Conservation (phyloP, 1,284 basidiomycete species). For the Ganoderma resinaceum region DNA sequence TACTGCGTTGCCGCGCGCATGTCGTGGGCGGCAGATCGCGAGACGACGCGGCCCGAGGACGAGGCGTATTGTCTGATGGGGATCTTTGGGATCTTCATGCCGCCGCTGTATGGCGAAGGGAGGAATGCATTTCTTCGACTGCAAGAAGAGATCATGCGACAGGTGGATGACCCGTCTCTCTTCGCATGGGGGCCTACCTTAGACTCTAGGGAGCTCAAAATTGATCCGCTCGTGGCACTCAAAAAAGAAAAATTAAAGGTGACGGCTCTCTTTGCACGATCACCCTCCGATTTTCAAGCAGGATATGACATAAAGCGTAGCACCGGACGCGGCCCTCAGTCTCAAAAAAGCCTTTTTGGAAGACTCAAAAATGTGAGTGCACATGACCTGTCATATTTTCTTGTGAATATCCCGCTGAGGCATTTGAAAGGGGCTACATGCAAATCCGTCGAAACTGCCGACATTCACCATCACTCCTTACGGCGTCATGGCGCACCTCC, state of each 20-base stretch:
- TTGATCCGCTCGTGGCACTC: too few relatives aligned
- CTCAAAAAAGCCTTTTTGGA: background rate
- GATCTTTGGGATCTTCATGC: constrained; percentile 5
- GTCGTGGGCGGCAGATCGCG: background rate
- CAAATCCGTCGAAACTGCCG: background rate
- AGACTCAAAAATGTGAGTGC: background rate
- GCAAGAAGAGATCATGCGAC: background rate
- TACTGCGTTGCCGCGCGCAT: background rate
- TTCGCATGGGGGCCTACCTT: background rate
- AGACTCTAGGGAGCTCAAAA: too few relatives aligned
- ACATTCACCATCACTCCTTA: background rate
- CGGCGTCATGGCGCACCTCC: background rate
- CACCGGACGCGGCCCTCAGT: background rate
- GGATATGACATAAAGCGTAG: background rate
- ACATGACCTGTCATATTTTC: background rate
- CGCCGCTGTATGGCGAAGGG: background rate
- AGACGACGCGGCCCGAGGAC: constrained; percentile 3
- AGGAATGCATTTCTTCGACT: background rate
- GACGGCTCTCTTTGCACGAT: background rate
- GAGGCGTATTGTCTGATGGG: constrained; percentile 9
- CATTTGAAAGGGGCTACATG: background rate
- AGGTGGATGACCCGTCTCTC: background rate
- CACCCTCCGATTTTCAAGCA: background rate
- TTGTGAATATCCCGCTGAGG: background rate
- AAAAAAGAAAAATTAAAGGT: too few relatives aligned